phyloP scores from a whole-genome alignment of 768 basidiomycete species.

The Suillus ampliporus region DNA sequence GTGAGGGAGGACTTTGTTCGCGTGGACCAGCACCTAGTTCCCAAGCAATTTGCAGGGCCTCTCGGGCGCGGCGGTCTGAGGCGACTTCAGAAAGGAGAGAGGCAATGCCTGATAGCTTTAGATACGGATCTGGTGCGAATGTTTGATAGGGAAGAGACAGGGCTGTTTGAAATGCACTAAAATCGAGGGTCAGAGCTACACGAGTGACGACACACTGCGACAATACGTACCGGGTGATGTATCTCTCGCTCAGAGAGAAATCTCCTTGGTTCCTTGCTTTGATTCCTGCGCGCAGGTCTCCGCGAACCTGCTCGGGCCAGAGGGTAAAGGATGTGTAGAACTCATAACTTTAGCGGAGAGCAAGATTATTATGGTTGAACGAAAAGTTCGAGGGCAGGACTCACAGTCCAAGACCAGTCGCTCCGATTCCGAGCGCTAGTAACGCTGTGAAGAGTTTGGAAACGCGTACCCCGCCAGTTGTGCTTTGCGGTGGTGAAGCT shows the following conservation, averaged over 20 bases:
- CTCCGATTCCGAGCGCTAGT: slow-evolving; percentile 42
- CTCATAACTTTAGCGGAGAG: slow-evolving; percentile 48
- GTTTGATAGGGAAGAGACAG: slow-evolving; percentile 45
- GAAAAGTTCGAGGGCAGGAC: slow-evolving; percentile 19
- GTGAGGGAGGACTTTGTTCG: slow-evolving; percentile 11
- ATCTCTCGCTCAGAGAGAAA: slow-evolving; percentile 53
- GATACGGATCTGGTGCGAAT: slow-evolving; percentile 53
- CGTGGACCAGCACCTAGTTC: slow-evolving; percentile 19
- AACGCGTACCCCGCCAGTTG: slow-evolving; percentile 25
- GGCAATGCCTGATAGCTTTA: slow-evolving; percentile 73
- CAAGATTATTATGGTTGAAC: neutral
- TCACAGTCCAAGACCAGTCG: slow-evolving; percentile 52
- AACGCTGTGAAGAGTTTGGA: slow-evolving; percentile 46
- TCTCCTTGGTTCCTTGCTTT: slow-evolving; percentile 66
- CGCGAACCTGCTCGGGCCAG: slow-evolving; percentile 69
- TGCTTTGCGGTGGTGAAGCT: slow-evolving; percentile 5
- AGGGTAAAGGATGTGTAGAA: slow-evolving; percentile 61
- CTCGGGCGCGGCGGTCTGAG: slow-evolving; percentile 32
- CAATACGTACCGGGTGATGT: slow-evolving; percentile 55
- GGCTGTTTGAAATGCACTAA: slow-evolving; percentile 63
- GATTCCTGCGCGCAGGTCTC: slow-evolving; percentile 69
- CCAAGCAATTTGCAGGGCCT: slow-evolving; percentile 29
- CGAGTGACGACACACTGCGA: neutral
- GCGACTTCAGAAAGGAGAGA: slow-evolving; percentile 61
- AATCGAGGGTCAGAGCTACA: slow-evolving; percentile 15